Evolutionary conservation across 805 yeast genomes (phyloP), one percentile per base, ranked within the genome.

Genomic region (Barnettozyma siamensis): DNA sequence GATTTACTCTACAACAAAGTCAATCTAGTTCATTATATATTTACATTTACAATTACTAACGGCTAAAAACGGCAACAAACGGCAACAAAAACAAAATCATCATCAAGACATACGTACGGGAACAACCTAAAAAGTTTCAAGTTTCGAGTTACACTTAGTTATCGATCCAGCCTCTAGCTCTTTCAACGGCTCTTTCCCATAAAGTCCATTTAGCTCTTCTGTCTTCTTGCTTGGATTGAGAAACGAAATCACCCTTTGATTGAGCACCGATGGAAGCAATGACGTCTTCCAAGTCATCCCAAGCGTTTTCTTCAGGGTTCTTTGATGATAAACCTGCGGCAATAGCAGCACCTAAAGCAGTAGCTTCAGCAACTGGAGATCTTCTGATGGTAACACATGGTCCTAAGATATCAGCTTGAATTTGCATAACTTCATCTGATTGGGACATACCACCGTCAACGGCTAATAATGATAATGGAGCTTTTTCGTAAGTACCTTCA

Each of bases 391-490:
- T 78, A 30, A 82, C 85, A 64, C 88, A 78, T 1, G 93, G 91
- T 3, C 97, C 97, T 51, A 88, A 70, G 47, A 89, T 81, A 60
- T 89, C 94, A 7, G 96, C 84, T 65, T 89, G 97, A 48, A 89
- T 87, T 67, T 87, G 95, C 83, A 91, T 83, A 39, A 88, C 91
- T 54, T 84, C 91, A 57, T 83, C 82, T 16, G 95, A 87, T 53
- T 84, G 78, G 18, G 95, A 83, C 93, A 89, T 83, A 51, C 98
- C 98, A 41, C 97, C 98, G 60, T 89, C 98, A 19, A 89, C 96
- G 26, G 87, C 82, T 45, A 83, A 66, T 13, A 70, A 57, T 4
- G 77, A 69, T 49, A 80, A 67, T 33, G 80, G 61, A 50, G 76
- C 62, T 59, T 70, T 73, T 53, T 67, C 73, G 49, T 65, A 61